Conservation (phyloP, 139 green algal genomes). For the Mesostigma viride region DNA sequence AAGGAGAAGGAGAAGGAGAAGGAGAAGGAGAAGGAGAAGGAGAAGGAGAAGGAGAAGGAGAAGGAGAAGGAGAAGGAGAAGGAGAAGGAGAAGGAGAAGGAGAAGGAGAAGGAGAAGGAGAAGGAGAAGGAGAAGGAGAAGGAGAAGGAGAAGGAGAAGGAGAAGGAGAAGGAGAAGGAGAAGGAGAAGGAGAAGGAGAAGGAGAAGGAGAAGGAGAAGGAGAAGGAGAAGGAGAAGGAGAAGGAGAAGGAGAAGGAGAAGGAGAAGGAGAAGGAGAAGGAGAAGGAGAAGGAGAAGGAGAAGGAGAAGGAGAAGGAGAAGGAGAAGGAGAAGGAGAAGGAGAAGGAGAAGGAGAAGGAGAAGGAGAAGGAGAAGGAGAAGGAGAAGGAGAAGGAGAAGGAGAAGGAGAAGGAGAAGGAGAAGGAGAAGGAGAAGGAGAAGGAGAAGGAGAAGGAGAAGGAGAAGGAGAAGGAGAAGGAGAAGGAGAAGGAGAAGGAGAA, state of each 20-base stretch:
- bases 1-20: slow-evolving; percentile 3
- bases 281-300: slow-evolving; percentile 2
- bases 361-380: slow-evolving; percentile 3
- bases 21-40: slow-evolving; percentile 2
- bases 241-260: slow-evolving; percentile 3
- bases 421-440: slow-evolving; percentile 3
- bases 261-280: slow-evolving; percentile 2
- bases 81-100: slow-evolving; percentile 2
- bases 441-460: slow-evolving; percentile 4
- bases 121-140: slow-evolving; percentile 3
- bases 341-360: slow-evolving; percentile 2
- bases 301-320: slow-evolving; percentile 3
- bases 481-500: slow-evolving; percentile 7
- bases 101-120: slow-evolving; percentile 2
- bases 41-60: slow-evolving; percentile 2
- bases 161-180: slow-evolving; percentile 2
- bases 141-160: slow-evolving; percentile 2
- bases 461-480: slow-evolving; percentile 5
- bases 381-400: slow-evolving; percentile 2
- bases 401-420: slow-evolving; percentile 2
- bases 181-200: slow-evolving; percentile 3
- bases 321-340: slow-evolving; percentile 2
- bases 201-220: slow-evolving; percentile 2
- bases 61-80: slow-evolving; percentile 3
- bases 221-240: slow-evolving; percentile 2